A percentile compares a stretch with the other conserved stretches of the same genome.
These are phyloP conservation scores for Neofusicoccum umdonicola DNA, from an alignment of 2,329 filamentous ascomycete genomes.

Conservation along the genomic window DNA sequence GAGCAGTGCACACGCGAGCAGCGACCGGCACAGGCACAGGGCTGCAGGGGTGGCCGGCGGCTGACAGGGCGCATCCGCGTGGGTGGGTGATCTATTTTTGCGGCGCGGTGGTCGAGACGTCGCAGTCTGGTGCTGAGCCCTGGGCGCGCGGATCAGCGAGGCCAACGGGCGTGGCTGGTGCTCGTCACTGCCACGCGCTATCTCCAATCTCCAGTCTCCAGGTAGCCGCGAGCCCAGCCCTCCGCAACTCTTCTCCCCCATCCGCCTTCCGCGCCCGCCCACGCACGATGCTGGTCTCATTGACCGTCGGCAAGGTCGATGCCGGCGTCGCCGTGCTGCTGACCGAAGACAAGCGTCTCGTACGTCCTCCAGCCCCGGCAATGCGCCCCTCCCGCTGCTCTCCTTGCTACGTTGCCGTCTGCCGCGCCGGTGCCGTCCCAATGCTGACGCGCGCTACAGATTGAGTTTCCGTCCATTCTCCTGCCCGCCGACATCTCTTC, in stretches of 20 bases:
- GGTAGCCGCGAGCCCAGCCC: neutral
- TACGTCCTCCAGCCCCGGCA: slow-evolving; percentile 49
- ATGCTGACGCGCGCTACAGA: slow-evolving; percentile 54
- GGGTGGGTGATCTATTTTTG: neutral
- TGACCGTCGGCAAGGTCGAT: slow-evolving; percentile 99
- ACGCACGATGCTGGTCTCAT: slow-evolving; percentile 78
- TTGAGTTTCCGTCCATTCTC: slow-evolving; percentile 97
- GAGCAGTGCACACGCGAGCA: neutral
- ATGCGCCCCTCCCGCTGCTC: slow-evolving; percentile 22
- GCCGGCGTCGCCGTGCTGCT: slow-evolving; percentile 95
- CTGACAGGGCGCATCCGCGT: neutral
- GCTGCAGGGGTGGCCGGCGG: neutral
- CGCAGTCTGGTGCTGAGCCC: neutral
- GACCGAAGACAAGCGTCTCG: slow-evolving; percentile 93
- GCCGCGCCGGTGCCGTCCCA: neutral
- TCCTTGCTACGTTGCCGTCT: slow-evolving; percentile 15
- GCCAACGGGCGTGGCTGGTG: slow-evolving; percentile 1
- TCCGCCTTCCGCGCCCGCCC: slow-evolving; percentile 1
- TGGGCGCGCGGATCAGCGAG: neutral
- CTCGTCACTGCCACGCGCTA: neutral
- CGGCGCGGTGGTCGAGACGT: neutral
- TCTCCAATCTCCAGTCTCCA: slow-evolving; percentile 11
- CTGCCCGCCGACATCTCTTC: slow-evolving; percentile 93
- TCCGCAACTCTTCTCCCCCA: slow-evolving; percentile 8
- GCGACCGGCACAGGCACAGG: neutral